Evolutionary conservation across 2,329 filamentous ascomycete genomes (phyloP), one percentile per base, ranked within the genome.

Genomic region (Scytalidium sp.): DNA sequence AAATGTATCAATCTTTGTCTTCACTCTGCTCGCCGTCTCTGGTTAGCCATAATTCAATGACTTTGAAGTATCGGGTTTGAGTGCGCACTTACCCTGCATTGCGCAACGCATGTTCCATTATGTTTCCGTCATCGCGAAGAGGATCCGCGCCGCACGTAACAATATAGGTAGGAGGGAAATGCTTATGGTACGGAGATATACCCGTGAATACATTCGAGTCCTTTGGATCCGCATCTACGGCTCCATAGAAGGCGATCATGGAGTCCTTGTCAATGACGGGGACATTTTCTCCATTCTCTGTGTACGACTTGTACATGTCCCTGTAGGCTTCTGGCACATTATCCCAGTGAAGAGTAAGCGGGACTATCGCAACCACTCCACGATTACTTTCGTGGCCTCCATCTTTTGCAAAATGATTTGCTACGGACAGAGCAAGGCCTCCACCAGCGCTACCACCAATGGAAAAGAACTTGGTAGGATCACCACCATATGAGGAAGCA

Each of bases 61-160:
- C n/a, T n/a, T n/a, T n/a, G n/a, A n/a, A n/a, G n/a, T n/a, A n/a
- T n/a, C n/a, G n/a, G n/a, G n/a, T n/a, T n/a, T n/a, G n/a, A n/a
- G n/a, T n/a, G n/a, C n/a, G n/a, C n/a, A 29, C 25, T 13, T 13
- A 29, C 1, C 62, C 63, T 2, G 54, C 55, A 15, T 65, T 56
- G 41, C 53, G 56, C 51, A 67, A 50, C 49, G 59, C 55, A 10
- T 45, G 44, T 53, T 60, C 63, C 29, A 67, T 29, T 2, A 67
- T 58, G 42, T 45, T 53, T 0, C 60, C 62, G 56, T 65, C 62
- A 50, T 66, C 64, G 15, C 62, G 53, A 51, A 65, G 56, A 23
- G 59, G 62, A 49, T 69, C 64, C 40, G 55, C 56, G 6, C 51
- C 59, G 46, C 59, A 61, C 3, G 55, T 53, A 25, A 46, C 47